Evolutionary conservation across 176 grass and related monocot species (phyloP), one percentile per base, ranked within the genome.

Genomic region (Alloteropsis semialata): DNA sequence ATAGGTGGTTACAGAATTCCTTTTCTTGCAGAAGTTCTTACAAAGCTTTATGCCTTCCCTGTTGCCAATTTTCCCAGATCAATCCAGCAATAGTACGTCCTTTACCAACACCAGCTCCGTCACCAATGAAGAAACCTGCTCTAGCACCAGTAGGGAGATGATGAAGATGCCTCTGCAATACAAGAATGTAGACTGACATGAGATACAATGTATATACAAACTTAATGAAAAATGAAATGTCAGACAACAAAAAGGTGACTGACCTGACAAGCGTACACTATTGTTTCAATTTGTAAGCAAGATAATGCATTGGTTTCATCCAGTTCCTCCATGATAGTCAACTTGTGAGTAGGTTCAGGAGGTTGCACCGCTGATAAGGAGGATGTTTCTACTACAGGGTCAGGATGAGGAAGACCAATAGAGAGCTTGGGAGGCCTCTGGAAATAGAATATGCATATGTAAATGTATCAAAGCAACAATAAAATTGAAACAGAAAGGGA

Each of bases 251-350:
- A 51, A 25, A 32, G n/a, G 43, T 39, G 54, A 84, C 78, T 85
- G 86, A 99, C 96, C 93, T 99, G 96, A 75, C 93, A 96, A 80
- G 96, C 96, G 89, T 99, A 99, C 65, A 96, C 91, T 87, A 96
- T 63, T 77, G 96, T 90, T 93, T 99, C 97, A 50, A 99, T 99
- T 79, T 99, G 97, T 74, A 99, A 94, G 87, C 91, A 94, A 74
- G 97, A 99, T 15, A 99, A 76, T 10, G 89, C 75, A 39, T 96
- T 96, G n/a, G 85, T 94, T 29, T 93, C 68, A 67, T 94, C 91
- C 85, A 94, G 78, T 41, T 96, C 87, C 67, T 91, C 87, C 72
- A 99, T 90, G 72, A 99, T 96, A 82, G 55, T 85, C 72, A 94
- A 65, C 74, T 90, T 78, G 80, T 99, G 96, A 85, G 93, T 94